Evolutionary conservation across 495 filamentous ascomycete genomes (phyloP).

Genomic region (Neurospora tetrasperma): DNA sequence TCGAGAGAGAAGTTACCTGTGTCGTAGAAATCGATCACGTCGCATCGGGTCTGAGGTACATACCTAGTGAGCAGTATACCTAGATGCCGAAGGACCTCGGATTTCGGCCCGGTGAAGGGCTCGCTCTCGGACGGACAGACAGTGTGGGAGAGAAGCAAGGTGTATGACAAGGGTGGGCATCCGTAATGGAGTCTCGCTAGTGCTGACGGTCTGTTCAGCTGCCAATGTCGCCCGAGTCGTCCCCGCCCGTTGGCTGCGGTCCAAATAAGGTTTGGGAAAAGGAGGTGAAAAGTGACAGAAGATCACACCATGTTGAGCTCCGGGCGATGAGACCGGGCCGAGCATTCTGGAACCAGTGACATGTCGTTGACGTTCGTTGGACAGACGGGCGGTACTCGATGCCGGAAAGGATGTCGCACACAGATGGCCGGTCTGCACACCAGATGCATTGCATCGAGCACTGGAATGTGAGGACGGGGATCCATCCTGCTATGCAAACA

Average conservation of each 20-base stretch:
- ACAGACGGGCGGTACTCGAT: neutral
- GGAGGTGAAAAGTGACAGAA: neutral
- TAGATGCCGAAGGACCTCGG: neutral
- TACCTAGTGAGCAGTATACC: too few species aligned
- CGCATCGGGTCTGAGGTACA: neutral
- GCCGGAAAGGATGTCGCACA: neutral
- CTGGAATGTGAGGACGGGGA: neutral
- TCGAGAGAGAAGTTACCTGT: neutral
- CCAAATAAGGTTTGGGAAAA: neutral
- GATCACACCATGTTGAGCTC: neutral
- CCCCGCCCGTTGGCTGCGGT: neutral
- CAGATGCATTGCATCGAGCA: neutral
- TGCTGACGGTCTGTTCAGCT: neutral
- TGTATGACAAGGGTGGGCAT: neutral
- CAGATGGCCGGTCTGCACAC: neutral
- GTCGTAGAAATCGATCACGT: neutral
- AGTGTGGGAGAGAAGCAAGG: neutral
- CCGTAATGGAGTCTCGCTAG: neutral
- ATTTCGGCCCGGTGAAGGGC: neutral
- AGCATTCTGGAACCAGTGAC: neutral
- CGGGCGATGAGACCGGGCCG: neutral
- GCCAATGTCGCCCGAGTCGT: neutral
- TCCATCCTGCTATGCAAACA: neutral
- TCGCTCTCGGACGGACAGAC: neutral
- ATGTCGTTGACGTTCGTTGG: neutral